Conservation (phyloP, 176 grass and related monocot genomes). For the Rhynchospora pubera region DNA sequence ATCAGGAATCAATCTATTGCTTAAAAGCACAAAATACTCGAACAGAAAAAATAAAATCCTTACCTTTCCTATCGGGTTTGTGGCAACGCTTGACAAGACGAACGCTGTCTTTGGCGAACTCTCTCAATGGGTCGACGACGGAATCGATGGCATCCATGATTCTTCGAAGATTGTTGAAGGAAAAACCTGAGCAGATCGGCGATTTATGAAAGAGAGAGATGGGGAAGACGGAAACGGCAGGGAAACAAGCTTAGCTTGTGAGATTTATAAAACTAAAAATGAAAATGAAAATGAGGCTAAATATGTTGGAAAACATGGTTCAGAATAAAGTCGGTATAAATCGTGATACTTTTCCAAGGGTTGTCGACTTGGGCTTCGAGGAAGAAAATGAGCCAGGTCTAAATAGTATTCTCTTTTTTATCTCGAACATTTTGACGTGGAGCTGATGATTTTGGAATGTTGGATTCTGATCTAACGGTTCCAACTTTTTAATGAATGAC, state of each 20-base stretch:
- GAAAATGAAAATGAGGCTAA: neutral
- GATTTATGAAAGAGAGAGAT: slow-evolving; percentile 20
- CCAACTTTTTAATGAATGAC: neutral
- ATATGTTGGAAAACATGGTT: neutral
- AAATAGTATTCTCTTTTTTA: neutral
- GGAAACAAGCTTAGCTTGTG: slow-evolving; percentile 1
- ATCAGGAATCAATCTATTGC: slow-evolving; percentile 16
- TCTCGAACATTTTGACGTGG: slow-evolving; percentile 2
- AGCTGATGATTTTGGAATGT: neutral
- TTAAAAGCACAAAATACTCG: neutral
- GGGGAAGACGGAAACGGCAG: slow-evolving; percentile 1
- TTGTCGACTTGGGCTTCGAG: neutral
- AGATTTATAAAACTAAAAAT: neutral
- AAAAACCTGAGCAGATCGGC: neutral
- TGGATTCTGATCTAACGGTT: neutral
- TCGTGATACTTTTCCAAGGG: too few species aligned
- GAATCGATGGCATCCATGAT: slow-evolving; percentile 78
- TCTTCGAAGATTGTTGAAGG: neutral
- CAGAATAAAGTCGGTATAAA: neutral
- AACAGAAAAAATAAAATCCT: neutral
- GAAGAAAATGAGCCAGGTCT: neutral
- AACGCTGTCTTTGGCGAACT: slow-evolving; percentile 67
- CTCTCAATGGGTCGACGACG: slow-evolving; percentile 76
- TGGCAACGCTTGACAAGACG: slow-evolving; percentile 53
- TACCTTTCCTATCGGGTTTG: slow-evolving; percentile 86